phyloP scores from a whole-genome alignment of 805 yeast species.

The Cyberlindnera meyerae region DNA sequence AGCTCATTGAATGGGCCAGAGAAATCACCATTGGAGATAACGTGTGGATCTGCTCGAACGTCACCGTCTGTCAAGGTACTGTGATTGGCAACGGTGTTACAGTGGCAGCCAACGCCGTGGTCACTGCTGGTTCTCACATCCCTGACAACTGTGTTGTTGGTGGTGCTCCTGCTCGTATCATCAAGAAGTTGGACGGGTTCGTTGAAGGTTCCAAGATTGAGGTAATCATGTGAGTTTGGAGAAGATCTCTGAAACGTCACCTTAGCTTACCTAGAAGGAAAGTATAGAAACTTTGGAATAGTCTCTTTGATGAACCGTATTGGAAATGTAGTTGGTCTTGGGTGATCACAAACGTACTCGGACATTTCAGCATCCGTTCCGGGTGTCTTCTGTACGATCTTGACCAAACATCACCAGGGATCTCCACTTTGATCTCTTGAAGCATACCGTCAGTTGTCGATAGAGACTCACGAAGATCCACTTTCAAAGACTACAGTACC shows the following conservation, averaged over 20 bases:
- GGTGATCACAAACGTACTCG: conserved; percentile 11
- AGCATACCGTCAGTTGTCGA: neutral
- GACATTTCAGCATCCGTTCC: conserved; percentile 2
- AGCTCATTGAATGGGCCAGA: conserved; percentile 42
- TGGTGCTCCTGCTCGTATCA: conserved; percentile 58
- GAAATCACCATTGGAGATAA: conserved; percentile 58
- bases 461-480: too few species aligned
- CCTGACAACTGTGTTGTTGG: conserved; percentile 52
- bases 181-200: conserved; percentile 27
- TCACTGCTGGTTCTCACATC: conserved; percentile 42
- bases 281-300: conserved; percentile 23
- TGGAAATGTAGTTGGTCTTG: conserved; percentile 15
- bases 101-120: conserved; percentile 67
- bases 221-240: neutral
- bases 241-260: too few species aligned
- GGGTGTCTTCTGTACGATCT: conserved; percentile 21
- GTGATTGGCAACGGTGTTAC: conserved; percentile 57
- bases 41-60: conserved; percentile 64
- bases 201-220: conserved; percentile 1
- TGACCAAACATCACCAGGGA: conserved; percentile 24
- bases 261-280: conserved; percentile 7
- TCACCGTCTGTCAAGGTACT: conserved; percentile 57
- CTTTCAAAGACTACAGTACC: conserved; percentile 1
- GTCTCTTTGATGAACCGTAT: conserved; percentile 13
- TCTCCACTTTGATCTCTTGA: conserved; percentile 1